Conservation (phyloP, 352 stramenopile genomes). For the Globisporangium apiculatum region DNA sequence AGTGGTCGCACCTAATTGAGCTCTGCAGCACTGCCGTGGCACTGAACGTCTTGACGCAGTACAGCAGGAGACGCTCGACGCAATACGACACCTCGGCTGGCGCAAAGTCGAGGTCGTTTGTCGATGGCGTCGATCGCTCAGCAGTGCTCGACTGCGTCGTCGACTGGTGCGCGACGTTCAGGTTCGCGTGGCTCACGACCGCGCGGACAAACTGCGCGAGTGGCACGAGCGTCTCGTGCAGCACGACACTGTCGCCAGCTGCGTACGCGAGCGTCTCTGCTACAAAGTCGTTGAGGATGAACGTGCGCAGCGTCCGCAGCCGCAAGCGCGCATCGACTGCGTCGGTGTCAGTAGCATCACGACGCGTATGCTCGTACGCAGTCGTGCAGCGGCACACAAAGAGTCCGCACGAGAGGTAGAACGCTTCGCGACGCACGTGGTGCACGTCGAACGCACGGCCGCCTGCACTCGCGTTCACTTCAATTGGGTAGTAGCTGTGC, state of each 20-base stretch:
- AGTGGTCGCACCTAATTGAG: slow-evolving; percentile 10
- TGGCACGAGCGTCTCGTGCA: slow-evolving; percentile 60
- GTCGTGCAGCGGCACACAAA: slow-evolving; percentile 56
- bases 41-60: slow-evolving; percentile 12
- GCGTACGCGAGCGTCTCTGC: slow-evolving; percentile 36
- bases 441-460: slow-evolving; percentile 30
- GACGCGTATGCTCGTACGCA: slow-evolving; percentile 55
- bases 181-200: slow-evolving; percentile 55
- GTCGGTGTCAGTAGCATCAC: background rate
- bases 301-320: slow-evolving; percentile 38
- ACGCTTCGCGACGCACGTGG: slow-evolving; percentile 58
- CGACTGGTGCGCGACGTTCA: slow-evolving; percentile 19
- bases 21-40: slow-evolving; percentile 7
- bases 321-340: background rate
- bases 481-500: slow-evolving; percentile 74
- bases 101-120: slow-evolving; percentile 21
- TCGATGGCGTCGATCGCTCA: background rate
- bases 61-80: slow-evolving; percentile 7
- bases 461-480: slow-evolving; percentile 9
- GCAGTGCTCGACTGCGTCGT: background rate
- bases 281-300: slow-evolving; percentile 56
- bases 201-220: slow-evolving; percentile 60
- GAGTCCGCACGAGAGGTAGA: slow-evolving; percentile 70
- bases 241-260: slow-evolving; percentile 11
- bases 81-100: slow-evolving; percentile 7